Percentiles rank a stretch among this genome's conserved stretches.
These are phyloP conservation scores for Carpinus viminea DNA, from an alignment of 306 rosid species.

Conservation along the genomic window DNA sequence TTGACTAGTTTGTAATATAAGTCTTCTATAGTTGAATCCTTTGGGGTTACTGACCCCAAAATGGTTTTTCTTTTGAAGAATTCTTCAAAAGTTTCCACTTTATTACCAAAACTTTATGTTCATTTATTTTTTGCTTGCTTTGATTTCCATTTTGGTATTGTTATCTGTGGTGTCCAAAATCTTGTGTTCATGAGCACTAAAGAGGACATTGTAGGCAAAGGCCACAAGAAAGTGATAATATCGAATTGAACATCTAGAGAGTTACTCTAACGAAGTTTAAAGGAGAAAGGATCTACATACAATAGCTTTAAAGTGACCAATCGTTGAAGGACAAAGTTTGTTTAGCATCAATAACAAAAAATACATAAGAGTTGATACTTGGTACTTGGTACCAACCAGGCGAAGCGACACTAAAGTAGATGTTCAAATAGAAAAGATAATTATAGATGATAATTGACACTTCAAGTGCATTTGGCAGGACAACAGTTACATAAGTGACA, in stretches of 20 bases:
- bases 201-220: too few species aligned
- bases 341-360: not conserved
- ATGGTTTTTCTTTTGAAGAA: too few species aligned
- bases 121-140: too few species aligned
- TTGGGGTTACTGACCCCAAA: too few species aligned
- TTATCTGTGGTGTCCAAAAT: too few species aligned
- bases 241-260: too few species aligned
- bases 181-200: too few species aligned
- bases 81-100: too few species aligned
- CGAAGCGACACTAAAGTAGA: not conserved
- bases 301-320: not conserved
- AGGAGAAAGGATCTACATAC: not conserved
- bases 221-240: not conserved
- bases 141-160: too few species aligned
- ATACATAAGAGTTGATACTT: not conserved
- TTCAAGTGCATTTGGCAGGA: not conserved
- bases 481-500: not conserved
- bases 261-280: not conserved
- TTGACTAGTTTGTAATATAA: too few species aligned
- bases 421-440: not conserved
- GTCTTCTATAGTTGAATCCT: too few species aligned
- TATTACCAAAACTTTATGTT: too few species aligned
- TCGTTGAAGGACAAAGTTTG: not conserved
- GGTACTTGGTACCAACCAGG: not conserved
- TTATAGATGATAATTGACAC: not conserved